phyloP scores from a whole-genome alignment of 257 asterid species.

The Rubia yunnanensis region DNA sequence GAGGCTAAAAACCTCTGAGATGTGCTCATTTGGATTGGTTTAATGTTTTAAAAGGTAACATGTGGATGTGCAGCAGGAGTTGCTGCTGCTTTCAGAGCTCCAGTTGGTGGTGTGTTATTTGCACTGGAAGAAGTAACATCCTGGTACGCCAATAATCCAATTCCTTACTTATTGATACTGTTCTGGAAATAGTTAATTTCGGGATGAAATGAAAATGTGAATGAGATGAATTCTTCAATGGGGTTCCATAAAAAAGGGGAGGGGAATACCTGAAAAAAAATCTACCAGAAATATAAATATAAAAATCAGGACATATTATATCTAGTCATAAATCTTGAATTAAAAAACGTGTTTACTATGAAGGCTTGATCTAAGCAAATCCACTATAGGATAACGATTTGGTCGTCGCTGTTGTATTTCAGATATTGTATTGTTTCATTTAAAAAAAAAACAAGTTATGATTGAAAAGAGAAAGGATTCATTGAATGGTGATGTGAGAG shows the following conservation, averaged over 20 bases:
- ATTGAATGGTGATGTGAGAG: neutral
- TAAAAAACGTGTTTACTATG: neutral
- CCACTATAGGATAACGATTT: too few relatives aligned
- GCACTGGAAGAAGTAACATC: conserved; percentile 99
- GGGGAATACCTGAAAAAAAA: neutral
- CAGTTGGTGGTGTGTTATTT: conserved; percentile 97
- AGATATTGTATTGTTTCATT: neutral
- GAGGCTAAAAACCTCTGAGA: conserved; percentile 20
- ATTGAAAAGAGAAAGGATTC: neutral
- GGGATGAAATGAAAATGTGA: neutral
- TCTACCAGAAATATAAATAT: neutral
- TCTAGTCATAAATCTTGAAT: neutral
- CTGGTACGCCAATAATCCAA: conserved; percentile 51
- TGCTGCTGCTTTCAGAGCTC: conserved; percentile 99
- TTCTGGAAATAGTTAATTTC: neutral
- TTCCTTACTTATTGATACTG: neutral
- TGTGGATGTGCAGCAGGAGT: conserved; percentile 99
- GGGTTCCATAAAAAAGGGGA: neutral
- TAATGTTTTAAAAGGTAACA: conserved; percentile 79
- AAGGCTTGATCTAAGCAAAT: too few relatives aligned
- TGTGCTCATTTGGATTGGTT: conserved; percentile 37
- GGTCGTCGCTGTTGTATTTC: neutral
- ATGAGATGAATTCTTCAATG: neutral
- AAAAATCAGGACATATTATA: neutral
- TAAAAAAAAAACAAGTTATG: too few relatives aligned